Percentiles rank a stretch among this genome's conserved stretches.
These are phyloP conservation scores for Hortaea werneckii DNA, from an alignment of 2,329 filamentous ascomycete genomes.

Conservation along the genomic window DNA sequence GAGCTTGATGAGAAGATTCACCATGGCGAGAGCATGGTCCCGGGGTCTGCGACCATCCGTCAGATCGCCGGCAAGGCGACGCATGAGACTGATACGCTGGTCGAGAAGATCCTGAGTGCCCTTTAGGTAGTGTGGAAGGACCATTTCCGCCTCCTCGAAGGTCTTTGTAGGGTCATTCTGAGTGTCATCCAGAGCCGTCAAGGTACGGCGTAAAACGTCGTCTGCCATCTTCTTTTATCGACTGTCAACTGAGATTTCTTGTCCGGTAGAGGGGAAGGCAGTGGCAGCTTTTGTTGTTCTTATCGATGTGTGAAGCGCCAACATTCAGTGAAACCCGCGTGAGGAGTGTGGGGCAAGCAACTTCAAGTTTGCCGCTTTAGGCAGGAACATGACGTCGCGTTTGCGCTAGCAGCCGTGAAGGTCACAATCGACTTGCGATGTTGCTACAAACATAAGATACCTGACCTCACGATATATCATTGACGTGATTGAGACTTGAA, in stretches of 20 bases:
- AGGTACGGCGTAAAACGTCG: neutral
- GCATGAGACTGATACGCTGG: slow-evolving; percentile 29
- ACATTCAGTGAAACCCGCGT: no score
- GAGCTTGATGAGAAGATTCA: slow-evolving; percentile 43
- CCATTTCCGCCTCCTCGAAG: slow-evolving; percentile 41
- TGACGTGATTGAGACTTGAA: no score
- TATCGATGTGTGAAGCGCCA: no score
- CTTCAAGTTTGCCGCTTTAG: slow-evolving; percentile 1
- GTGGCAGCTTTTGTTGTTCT: neutral
- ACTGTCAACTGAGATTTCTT: neutral
- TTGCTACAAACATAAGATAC: neutral
- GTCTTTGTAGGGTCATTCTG: neutral
- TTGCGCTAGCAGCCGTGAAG: neutral
- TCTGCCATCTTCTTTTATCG: slow-evolving; percentile 5
- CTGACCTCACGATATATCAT: neutral
- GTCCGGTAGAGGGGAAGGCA: neutral
- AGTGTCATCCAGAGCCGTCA: neutral
- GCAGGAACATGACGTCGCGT: slow-evolving; percentile 7
- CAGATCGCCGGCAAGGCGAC: slow-evolving; percentile 41
- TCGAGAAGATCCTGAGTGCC: slow-evolving; percentile 6
- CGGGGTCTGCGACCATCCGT: slow-evolving; percentile 43
- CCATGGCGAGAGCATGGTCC: slow-evolving; percentile 39
- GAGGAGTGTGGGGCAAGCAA: neutral
- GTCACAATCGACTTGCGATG: neutral
- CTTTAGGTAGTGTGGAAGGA: slow-evolving; percentile 22